Conservation (phyloP, 768 basidiomycete genomes). For the button mushroom (Agaricus bisporus) region DNA sequence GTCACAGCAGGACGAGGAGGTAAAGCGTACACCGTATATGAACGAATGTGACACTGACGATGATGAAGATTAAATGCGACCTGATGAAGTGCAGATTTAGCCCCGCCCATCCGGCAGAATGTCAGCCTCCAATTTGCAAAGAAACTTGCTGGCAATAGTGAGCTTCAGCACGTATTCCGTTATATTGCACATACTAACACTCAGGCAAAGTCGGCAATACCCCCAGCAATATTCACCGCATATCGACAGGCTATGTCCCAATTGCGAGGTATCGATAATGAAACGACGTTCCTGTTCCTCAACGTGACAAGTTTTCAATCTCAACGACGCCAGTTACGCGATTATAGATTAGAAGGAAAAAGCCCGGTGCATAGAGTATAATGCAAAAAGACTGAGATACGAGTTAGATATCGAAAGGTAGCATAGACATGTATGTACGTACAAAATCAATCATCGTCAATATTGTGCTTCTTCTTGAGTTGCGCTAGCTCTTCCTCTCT, state of each 20-base stretch:
- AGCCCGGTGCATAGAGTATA: not conserved
- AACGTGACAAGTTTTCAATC: not conserved
- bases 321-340: not conserved
- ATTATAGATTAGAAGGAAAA: slow-evolving; percentile 1
- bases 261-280: slow-evolving; percentile 26
- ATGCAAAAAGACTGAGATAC: not conserved
- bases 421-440: not conserved
- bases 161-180: slow-evolving; percentile 18
- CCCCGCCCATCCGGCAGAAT: slow-evolving; percentile 43
- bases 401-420: not conserved
- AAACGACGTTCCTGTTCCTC: slow-evolving; percentile 14
- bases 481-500: slow-evolving; percentile 86
- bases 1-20: slow-evolving; percentile 55
- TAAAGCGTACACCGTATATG: slow-evolving; percentile 12
- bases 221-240: slow-evolving; percentile 68
- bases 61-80: slow-evolving; percentile 54
- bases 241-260: slow-evolving; percentile 52
- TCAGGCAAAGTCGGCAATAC: slow-evolving; percentile 43
- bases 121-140: slow-evolving; percentile 45
- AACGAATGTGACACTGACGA: slow-evolving; percentile 1
- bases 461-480: slow-evolving; percentile 82
- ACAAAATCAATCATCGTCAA: slow-evolving; percentile 58
- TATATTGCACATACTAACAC: slow-evolving; percentile 17
- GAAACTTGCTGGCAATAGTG: slow-evolving; percentile 70
- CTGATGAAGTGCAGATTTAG: slow-evolving; percentile 60